Conservation (phyloP, 768 basidiomycete species). For the Tulasnella sp. region DNA sequence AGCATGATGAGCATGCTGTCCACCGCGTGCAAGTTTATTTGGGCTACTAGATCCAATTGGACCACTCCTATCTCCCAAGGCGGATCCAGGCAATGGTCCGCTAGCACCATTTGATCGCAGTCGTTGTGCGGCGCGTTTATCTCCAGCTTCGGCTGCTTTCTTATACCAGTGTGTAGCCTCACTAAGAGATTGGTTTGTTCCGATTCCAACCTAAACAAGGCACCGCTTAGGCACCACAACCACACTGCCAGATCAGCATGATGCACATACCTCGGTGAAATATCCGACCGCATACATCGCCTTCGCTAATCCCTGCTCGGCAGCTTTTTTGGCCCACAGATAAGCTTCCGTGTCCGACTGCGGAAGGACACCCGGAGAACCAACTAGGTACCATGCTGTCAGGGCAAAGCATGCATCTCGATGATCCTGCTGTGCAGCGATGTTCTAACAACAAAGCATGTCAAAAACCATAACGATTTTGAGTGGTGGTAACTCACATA, state of each 20-base stretch:
- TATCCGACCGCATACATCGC: slow-evolving; percentile 98
- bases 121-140: slow-evolving; percentile 83
- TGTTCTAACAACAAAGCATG: slow-evolving; percentile 50
- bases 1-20: slow-evolving; percentile 25
- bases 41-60: no score
- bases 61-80: slow-evolving; percentile 46
- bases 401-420: slow-evolving; percentile 95
- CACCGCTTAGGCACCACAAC: background rate
- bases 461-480: background rate
- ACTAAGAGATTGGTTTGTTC: slow-evolving; percentile 48
- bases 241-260: background rate
- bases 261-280: slow-evolving; percentile 59
- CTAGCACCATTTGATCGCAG: slow-evolving; percentile 44
- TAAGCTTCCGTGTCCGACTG: slow-evolving; percentile 98
- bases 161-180: slow-evolving; percentile 79
- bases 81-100: slow-evolving; percentile 35
- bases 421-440: slow-evolving; percentile 94
- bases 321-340: slow-evolving; percentile 93
- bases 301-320: slow-evolving; percentile 80
- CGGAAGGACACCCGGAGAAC: slow-evolving; percentile 91
- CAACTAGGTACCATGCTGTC: slow-evolving; percentile 98
- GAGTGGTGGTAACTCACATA: slow-evolving; percentile 53
- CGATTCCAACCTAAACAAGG: slow-evolving; percentile 57
- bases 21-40: slow-evolving; percentile 43
- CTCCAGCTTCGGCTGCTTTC: slow-evolving; percentile 79